These are phyloP conservation scores for Fusarium newnesense DNA, from an alignment of 2,329 filamentous ascomycete genomes.

Conservation along the genomic window DNA sequence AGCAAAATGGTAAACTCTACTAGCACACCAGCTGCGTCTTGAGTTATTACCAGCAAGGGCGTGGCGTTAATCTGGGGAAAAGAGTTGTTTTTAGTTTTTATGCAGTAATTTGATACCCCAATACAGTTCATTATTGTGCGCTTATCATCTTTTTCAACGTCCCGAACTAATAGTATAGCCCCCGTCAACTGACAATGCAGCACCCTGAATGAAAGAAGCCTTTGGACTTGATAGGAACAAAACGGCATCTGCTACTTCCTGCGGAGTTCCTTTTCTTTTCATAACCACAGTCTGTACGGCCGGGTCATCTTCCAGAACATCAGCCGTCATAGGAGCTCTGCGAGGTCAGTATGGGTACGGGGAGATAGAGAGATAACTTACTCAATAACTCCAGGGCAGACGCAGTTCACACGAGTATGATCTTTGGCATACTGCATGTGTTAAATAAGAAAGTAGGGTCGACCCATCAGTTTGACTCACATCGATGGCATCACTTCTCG, in stretches of 20 bases:
- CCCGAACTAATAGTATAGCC: conserved; percentile 53
- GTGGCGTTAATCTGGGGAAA: conserved; percentile 14
- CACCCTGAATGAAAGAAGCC: conserved; percentile 58
- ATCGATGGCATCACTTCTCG: conserved; percentile 58
- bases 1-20: conserved; percentile 55
- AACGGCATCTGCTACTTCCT: conserved; percentile 59
- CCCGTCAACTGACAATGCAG: conserved; percentile 56
- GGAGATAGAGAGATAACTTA: conserved; percentile 17
- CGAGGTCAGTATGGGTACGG: background rate
- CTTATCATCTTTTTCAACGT: background rate
- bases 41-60: background rate
- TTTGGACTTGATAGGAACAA: conserved; percentile 57
- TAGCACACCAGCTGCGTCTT: conserved; percentile 49
- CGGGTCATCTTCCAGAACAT: conserved; percentile 49
- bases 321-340: conserved; percentile 56
- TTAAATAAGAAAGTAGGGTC: background rate
- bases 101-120: conserved; percentile 43
- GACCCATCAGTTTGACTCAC: conserved; percentile 38
- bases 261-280: conserved; percentile 54
- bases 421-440: conserved; percentile 53
- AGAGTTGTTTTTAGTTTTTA: background rate
- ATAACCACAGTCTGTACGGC: conserved; percentile 50
- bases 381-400: conserved; percentile 59
- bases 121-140: conserved; percentile 13
- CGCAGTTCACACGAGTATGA: conserved; percentile 57